These are phyloP conservation scores for Gossypium sturtianum DNA, from an alignment of 345 rosid genomes.

Conservation along the genomic window DNA sequence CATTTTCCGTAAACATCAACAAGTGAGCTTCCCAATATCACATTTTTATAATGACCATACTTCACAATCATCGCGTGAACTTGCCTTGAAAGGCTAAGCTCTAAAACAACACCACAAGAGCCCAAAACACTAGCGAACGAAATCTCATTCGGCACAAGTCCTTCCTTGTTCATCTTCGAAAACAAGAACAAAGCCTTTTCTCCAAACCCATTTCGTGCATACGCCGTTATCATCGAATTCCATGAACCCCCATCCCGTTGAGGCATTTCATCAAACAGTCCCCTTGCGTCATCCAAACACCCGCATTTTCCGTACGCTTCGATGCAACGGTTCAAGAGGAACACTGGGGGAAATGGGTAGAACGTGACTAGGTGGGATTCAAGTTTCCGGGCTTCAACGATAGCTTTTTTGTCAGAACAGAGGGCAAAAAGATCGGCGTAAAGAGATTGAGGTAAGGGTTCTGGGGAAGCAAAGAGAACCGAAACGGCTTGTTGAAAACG, in stretches of 20 bases:
- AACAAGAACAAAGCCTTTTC: slow-evolving; percentile 43
- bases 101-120: slow-evolving; percentile 44
- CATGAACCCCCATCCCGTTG: slow-evolving; percentile 88
- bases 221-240: slow-evolving; percentile 73
- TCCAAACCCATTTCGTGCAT: slow-evolving; percentile 28
- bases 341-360: slow-evolving; percentile 46
- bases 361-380: slow-evolving; percentile 57
- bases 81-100: slow-evolving; percentile 41
- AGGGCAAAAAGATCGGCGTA: slow-evolving; percentile 57
- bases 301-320: slow-evolving; percentile 60
- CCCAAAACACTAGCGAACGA: slow-evolving; percentile 51
- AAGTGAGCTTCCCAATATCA: slow-evolving; percentile 65
- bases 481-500: slow-evolving; percentile 50
- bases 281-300: slow-evolving; percentile 50
- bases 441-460: slow-evolving; percentile 40
- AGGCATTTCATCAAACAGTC: slow-evolving; percentile 81
- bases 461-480: slow-evolving; percentile 51
- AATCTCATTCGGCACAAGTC: slow-evolving; percentile 48
- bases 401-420: slow-evolving; percentile 40
- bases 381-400: slow-evolving; percentile 69
- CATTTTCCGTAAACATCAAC: slow-evolving; percentile 86
- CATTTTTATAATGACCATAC: slow-evolving; percentile 48
- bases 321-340: slow-evolving; percentile 62
- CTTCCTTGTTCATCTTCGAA: slow-evolving; percentile 43
- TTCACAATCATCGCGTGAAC: slow-evolving; percentile 57